Percentiles rank a stretch among this genome's conserved stretches.
Evolutionary conservation across 306 rosid species (phyloP).

Genomic region (Leucaena leucocephala): DNA sequence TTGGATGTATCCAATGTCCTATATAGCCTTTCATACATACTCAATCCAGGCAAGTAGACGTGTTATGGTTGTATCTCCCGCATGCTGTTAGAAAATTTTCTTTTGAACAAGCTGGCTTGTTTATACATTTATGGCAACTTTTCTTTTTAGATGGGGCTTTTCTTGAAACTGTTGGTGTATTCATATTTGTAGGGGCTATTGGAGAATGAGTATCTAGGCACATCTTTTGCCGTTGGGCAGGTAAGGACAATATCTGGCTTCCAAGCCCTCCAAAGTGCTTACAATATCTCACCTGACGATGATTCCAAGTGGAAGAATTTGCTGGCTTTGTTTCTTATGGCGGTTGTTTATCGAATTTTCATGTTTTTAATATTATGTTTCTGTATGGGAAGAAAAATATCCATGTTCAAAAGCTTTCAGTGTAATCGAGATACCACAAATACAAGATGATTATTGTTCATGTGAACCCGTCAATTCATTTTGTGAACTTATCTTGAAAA

Average conservation of each 20-base stretch:
- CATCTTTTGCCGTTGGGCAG: constrained; percentile 88
- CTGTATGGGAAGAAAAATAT: constrained; percentile 50
- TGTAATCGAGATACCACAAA: constrained; percentile 60
- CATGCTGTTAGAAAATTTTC: not conserved
- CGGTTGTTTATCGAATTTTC: constrained; percentile 69
- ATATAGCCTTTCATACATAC: constrained; percentile 85
- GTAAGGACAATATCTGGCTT: constrained; percentile 90
- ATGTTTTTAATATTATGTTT: constrained; percentile 61
- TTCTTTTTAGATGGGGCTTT: not conserved
- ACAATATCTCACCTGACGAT: constrained; percentile 65
- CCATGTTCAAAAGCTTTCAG: constrained; percentile 49
- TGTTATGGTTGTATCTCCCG: constrained; percentile 13
- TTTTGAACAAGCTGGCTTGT: not conserved
- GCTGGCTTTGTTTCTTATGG: constrained; percentile 89
- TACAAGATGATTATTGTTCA: constrained; percentile 50
- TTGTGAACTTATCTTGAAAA: constrained; percentile 43
- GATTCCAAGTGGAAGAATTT: constrained; percentile 88
- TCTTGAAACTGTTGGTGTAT: constrained; percentile 21
- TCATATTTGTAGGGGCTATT: constrained; percentile 65
- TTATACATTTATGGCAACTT: not conserved
- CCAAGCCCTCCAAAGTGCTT: constrained; percentile 84
- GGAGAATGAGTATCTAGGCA: constrained; percentile 92
- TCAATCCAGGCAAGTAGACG: constrained; percentile 79
- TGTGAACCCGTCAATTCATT: constrained; percentile 24
- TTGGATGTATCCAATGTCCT: constrained; percentile 91